A percentile compares a stretch with the other conserved stretches of the same genome.
phyloP scores from a whole-genome alignment of 2,329 filamentous ascomycete species.

The Periconia sp. region DNA sequence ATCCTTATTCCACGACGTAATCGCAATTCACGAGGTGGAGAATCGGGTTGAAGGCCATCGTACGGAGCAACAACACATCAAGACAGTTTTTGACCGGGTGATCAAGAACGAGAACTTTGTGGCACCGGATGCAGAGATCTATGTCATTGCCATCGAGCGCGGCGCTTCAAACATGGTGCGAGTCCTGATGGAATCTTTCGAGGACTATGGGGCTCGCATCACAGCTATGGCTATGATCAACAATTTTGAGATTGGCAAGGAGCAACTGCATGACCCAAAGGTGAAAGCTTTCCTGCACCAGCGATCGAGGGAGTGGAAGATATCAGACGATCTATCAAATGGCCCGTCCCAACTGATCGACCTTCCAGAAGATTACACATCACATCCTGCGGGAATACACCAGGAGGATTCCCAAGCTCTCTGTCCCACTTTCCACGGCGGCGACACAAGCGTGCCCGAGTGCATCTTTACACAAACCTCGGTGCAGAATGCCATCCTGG shows the following conservation, averaged over 20 bases:
- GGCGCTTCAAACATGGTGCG: conserved; percentile 60
- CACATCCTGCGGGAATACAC: not conserved
- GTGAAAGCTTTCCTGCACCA: conserved; percentile 34
- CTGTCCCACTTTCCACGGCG: conserved; percentile 63
- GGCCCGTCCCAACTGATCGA: conserved; percentile 24
- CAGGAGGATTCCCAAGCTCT: conserved; percentile 27
- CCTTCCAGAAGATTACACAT: conserved; percentile 23
- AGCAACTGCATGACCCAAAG: conserved; percentile 23
- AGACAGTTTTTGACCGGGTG: conserved; percentile 66
- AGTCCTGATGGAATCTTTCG: conserved; percentile 59
- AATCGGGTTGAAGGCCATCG: conserved; percentile 67
- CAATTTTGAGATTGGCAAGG: conserved; percentile 16
- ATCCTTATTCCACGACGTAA: conserved; percentile 60
- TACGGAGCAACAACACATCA: conserved; percentile 62
- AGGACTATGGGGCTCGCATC: conserved; percentile 25
- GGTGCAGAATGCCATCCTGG: conserved; percentile 57
- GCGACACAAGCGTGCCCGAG: conserved; percentile 62
- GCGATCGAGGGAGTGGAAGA: conserved; percentile 37
- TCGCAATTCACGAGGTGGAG: conserved; percentile 53
- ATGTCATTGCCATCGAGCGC: conserved; percentile 72
- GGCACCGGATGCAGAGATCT: conserved; percentile 57
- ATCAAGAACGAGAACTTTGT: conserved; percentile 52
- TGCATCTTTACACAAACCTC: conserved; percentile 57
- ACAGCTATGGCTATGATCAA: conserved; percentile 37
- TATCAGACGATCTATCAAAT: conserved; percentile 10